phyloP scores from a whole-genome alignment of 139 green algal genomes.

The Chlorella ohadii region DNA sequence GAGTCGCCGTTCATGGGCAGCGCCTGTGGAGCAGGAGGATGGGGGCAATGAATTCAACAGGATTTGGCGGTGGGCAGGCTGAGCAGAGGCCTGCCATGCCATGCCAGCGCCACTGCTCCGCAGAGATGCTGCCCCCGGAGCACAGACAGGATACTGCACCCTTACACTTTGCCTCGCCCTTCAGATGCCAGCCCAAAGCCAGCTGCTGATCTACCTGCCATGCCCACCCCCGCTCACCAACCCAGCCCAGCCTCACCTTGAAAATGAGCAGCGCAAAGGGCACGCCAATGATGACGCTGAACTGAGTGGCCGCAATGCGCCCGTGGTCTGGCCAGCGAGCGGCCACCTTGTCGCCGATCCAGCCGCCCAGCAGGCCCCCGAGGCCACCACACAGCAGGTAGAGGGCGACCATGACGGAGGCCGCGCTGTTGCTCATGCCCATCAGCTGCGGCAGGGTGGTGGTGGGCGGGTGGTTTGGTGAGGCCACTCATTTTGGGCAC shows the following conservation, averaged over 20 bases:
- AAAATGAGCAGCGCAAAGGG: conserved; percentile 49
- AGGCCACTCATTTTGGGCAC: too few relatives aligned
- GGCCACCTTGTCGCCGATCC: conserved; percentile 68
- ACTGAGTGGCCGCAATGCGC: conserved; percentile 68
- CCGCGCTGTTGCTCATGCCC: conserved; percentile 58
- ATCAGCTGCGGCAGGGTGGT: conserved; percentile 27
- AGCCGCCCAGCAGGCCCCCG: conserved; percentile 73
- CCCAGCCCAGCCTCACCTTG: conserved; percentile 7
- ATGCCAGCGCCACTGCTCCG: too few relatives aligned
- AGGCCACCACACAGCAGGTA: conserved; percentile 41
- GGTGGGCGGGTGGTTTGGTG: too few relatives aligned
- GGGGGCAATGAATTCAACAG: neutral
- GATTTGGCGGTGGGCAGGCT: neutral
- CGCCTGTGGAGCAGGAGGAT: conserved; percentile 1
- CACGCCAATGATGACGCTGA: conserved; percentile 60
- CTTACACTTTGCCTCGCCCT: too few relatives aligned
- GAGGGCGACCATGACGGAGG: conserved; percentile 49
- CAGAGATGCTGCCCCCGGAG: too few relatives aligned
- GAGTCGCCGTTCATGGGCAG: conserved; percentile 30
- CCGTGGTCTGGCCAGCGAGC: conserved; percentile 60
- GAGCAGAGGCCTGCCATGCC: too few relatives aligned
- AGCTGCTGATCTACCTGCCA: too few relatives aligned
- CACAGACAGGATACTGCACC: too few relatives aligned
- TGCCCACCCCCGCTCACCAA: neutral
- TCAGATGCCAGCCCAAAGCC: too few relatives aligned